These are phyloP conservation scores for Corylus avellana DNA, from an alignment of 306 rosid genomes.

Conservation along the genomic window DNA sequence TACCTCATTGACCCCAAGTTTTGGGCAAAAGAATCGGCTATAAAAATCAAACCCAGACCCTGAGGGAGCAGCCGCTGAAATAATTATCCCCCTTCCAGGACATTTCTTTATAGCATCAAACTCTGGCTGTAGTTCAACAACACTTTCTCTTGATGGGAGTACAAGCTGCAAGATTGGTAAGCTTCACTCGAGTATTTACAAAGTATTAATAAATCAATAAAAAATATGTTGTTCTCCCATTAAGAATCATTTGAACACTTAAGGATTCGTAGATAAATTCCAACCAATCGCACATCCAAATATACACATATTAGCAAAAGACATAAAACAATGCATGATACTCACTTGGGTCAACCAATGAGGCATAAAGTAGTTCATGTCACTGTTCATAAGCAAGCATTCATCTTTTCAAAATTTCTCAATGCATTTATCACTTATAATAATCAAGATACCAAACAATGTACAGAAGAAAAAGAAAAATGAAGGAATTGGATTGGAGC, in stretches of 20 bases:
- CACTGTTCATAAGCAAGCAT: not conserved
- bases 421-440: slow-evolving; percentile 1
- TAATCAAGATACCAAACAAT: not conserved
- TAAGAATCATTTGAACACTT: not conserved
- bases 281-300: not conserved
- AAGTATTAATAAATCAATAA: not conserved
- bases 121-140: slow-evolving; percentile 55
- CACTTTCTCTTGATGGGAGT: slow-evolving; percentile 48
- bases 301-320: not conserved
- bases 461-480: slow-evolving; percentile 4
- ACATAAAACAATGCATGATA: not conserved
- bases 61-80: slow-evolving; percentile 56
- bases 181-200: slow-evolving; percentile 2
- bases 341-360: not conserved
- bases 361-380: not conserved
- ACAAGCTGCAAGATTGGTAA: slow-evolving; percentile 49
- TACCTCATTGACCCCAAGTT: slow-evolving; percentile 71
- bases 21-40: slow-evolving; percentile 66
- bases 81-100: slow-evolving; percentile 64
- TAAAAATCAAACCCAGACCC: slow-evolving; percentile 69
- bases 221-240: not conserved
- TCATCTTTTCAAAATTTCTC: not conserved
- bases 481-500: slow-evolving; percentile 6
- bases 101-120: slow-evolving; percentile 49
- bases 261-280: not conserved